Evolutionary conservation across 2,329 filamentous ascomycete genomes (phyloP), one percentile per base, ranked within the genome.

Genomic region (Scedosporium boydii): DNA sequence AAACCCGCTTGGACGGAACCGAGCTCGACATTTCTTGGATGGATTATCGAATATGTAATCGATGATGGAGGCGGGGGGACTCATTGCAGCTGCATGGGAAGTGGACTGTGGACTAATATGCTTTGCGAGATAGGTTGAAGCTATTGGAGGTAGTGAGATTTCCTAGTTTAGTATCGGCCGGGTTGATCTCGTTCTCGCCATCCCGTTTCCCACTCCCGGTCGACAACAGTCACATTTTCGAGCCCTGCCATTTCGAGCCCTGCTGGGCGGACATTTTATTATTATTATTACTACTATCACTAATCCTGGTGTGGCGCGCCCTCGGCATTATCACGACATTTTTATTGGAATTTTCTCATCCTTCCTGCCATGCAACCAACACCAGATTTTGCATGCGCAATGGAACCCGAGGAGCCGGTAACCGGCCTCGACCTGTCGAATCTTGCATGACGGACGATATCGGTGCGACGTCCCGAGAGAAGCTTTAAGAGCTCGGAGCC

Each of bases 261-360:
- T 23, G 44, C 16, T n/a, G n/a, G 21, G 16, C 57, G n/a, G 16
- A 26, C n/a, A 41, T 44, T 7, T 29, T 12, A 14, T 3, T 21
- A 41, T 34, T 18, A 58, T 34, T 18, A 44, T n/a, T 14, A 18
- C 10, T 26, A 59, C 10, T 26, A 59, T 48, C 58, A 59, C 41
- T 59, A 59, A 59, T 59, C 58, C 58, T 9, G 23, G 23, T 10
- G 58, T 44, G 38, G 38, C 38, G 23, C 16, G 18, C 10, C 4
- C 18, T 58, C 16, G 27, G 58, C 23, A 44, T 26, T 38, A 59
- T 59, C 58, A 59, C 58, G 58, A 59, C 58, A 59, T 59, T 48
- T 48, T 41, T 6, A 44, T 27, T n/a, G 44, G 58, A 59, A 46
- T 59, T 23, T 41, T 26, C 41, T 44, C 34, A 59, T 59, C 57